These are phyloP conservation scores for Ceratobasidium papillatum DNA, from an alignment of 1,284 basidiomycete species.

Conservation along the genomic window DNA sequence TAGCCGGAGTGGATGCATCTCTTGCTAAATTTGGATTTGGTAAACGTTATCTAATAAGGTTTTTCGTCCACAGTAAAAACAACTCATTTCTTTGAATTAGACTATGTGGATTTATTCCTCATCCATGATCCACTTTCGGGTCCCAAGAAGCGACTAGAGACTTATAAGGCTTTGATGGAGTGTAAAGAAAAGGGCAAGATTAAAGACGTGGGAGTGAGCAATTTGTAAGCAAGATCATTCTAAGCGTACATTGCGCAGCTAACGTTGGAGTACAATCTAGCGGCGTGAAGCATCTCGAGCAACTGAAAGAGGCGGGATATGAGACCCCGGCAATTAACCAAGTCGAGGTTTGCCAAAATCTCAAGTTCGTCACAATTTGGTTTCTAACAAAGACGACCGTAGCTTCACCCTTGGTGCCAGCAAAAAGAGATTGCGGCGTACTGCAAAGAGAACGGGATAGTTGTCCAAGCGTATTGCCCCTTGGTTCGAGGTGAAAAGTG, in stretches of 20 bases:
- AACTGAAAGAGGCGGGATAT: slow-evolving; percentile 69
- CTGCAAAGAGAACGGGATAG: slow-evolving; percentile 72
- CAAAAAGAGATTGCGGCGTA: slow-evolving; percentile 81
- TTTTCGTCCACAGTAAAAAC: slow-evolving; percentile 31
- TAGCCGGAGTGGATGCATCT: slow-evolving; percentile 65
- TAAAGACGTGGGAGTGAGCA: slow-evolving; percentile 77
- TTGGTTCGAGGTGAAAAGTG: slow-evolving; percentile 67
- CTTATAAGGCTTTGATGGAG: slow-evolving; percentile 70
- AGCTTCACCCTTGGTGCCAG: slow-evolving; percentile 87
- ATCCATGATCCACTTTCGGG: slow-evolving; percentile 78
- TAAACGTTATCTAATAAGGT: slow-evolving; percentile 48
- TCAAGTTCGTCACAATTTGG: background rate
- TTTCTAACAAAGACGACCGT: slow-evolving; percentile 22
- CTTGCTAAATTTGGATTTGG: slow-evolving; percentile 64
- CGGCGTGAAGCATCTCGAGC: slow-evolving; percentile 78
- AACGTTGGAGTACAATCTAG: slow-evolving; percentile 53
- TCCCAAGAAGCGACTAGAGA: slow-evolving; percentile 63
- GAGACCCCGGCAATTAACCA: slow-evolving; percentile 82
- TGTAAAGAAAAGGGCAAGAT: slow-evolving; percentile 71
- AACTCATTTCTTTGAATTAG: slow-evolving; percentile 51
- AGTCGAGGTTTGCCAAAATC: slow-evolving; percentile 66
- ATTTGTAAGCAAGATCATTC: slow-evolving; percentile 63
- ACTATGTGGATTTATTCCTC: slow-evolving; percentile 80
- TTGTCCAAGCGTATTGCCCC: slow-evolving; percentile 82
- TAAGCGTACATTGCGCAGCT: background rate